Evolutionary conservation across 495 filamentous ascomycete species (phyloP), one percentile per base, ranked within the genome.

Genomic region (Monascus purpureus): DNA sequence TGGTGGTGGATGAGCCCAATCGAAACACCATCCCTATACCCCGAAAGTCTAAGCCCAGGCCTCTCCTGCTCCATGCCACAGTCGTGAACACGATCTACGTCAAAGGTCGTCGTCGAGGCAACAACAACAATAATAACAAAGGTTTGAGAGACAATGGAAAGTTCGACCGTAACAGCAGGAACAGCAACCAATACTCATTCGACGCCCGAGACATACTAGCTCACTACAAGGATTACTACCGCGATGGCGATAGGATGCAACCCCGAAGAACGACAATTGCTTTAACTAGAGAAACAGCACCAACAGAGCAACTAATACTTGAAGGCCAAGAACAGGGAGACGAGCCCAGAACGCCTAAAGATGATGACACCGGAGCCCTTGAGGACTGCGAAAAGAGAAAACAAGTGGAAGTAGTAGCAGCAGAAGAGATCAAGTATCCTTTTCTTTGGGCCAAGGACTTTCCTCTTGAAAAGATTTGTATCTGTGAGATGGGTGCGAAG

Each of bases 61-160:
- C 72, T n/a, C 50, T 96, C 29, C 65, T 80, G 13, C 47, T 94
- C 30, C 88, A 94, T 49, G 84, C 81, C 11, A 93, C 88, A 2
- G 62, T 95, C 3, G 55, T 90, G 13, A 94, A 95, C 52, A 94
- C 85, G 6, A 71, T 86, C 18, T 94, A 94, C 49, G 72, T 77
- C 19, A 43, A 38, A 17, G 59, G 53, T 15, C 57, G 43, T 46
- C 53, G 40, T 39, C 59, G 25, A 43, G 52, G 28, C 38, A 44
- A 19, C 36, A 47, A 37, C 46, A 36, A 38, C 17, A 28, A 39
- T 23, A 13, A 38, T 20, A 27, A 7, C 24, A 6, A 35, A 36
- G n/a, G 25, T 13, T 40, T 59, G 43, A 35, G 62, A 38, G 48
- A 39, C 55, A 42, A 65, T 8, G 13, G 28, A 7, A 28, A 14